Evolutionary conservation across 108 stramenopile species (phyloP).

Genomic region (Cyclotella baltica): DNA sequence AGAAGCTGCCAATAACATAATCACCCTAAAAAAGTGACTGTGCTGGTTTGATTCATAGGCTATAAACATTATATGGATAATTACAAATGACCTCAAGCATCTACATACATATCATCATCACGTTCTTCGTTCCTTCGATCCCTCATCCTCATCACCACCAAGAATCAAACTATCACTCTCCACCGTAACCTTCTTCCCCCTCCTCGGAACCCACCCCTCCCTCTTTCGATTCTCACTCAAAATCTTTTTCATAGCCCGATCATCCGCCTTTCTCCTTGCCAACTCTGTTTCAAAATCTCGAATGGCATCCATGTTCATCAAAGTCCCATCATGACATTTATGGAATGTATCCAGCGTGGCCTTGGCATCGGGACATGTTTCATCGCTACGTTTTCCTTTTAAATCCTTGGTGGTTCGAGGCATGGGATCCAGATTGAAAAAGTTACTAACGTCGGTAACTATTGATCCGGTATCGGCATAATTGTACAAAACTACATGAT

Average conservation of each 20-base stretch:
- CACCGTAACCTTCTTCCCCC: not conserved
- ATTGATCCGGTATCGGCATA: conserved; percentile 31
- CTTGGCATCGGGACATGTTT: conserved; percentile 27
- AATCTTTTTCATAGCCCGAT: conserved; percentile 9
- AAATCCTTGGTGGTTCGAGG: conserved; percentile 6
- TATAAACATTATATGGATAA: no score
- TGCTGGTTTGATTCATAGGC: no score
- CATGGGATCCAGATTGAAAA: conserved; percentile 27
- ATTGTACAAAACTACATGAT: conserved; percentile 45
- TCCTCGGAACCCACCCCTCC: conserved; percentile 7
- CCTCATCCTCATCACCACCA: not conserved
- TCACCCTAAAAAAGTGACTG: no score
- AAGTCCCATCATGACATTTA: conserved; percentile 31
- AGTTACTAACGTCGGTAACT: conserved; percentile 21
- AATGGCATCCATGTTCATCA: conserved; percentile 26
- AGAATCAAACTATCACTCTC: no score
- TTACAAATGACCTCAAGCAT: not conserved
- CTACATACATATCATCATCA: not conserved
- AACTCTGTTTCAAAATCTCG: conserved; percentile 17
- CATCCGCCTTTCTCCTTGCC: conserved; percentile 7
- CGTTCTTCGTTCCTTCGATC: not conserved
- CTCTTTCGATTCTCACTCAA: not conserved
- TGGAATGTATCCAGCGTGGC: conserved; percentile 36
- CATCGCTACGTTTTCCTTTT: conserved; percentile 21
- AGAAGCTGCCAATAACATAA: no score